phyloP scores from a whole-genome alignment of 1,139 yeast species.

The Pichia sp. region DNA sequence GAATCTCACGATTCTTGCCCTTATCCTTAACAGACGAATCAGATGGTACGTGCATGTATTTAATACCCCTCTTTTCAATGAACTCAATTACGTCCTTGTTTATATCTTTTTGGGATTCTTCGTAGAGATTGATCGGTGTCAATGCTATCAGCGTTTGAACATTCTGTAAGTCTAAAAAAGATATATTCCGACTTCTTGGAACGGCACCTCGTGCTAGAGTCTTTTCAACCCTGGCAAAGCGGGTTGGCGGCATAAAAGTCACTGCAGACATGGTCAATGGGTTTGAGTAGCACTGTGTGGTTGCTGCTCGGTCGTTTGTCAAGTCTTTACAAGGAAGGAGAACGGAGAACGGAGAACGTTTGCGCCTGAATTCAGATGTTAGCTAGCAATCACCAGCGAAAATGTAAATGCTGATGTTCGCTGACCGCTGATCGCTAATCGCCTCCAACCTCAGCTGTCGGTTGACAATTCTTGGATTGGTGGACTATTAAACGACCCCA shows the following conservation, averaged over 20 bases:
- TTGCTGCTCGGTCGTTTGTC: too few species aligned
- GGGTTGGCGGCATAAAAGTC: constrained; percentile 67
- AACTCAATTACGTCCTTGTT: constrained; percentile 40
- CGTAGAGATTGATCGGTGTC: constrained; percentile 65
- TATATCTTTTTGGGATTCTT: constrained; percentile 28
- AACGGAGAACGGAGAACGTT: too few species aligned
- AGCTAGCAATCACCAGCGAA: too few species aligned
- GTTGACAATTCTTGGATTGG: too few species aligned
- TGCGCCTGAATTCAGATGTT: too few species aligned
- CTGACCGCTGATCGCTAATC: too few species aligned
- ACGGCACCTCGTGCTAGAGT: constrained; percentile 77
- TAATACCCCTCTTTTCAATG: constrained; percentile 41
- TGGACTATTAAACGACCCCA: too few species aligned
- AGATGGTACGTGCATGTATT: constrained; percentile 59
- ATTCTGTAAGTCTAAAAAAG: constrained; percentile 61
- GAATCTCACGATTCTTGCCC: constrained; percentile 73
- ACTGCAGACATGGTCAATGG: constrained; percentile 6
- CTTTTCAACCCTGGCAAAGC: constrained; percentile 67
- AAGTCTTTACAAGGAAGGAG: too few species aligned
- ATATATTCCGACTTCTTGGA: constrained; percentile 68
- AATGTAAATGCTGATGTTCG: too few species aligned
- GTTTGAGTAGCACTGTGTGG: too few species aligned
- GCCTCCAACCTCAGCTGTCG: too few species aligned
- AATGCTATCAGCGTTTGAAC: constrained; percentile 71
- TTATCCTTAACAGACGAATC: constrained; percentile 47